Evolutionary conservation across 768 basidiomycete genomes (phyloP), one percentile per base, ranked within the genome.

Genomic region (Arthromyces matolae): DNA sequence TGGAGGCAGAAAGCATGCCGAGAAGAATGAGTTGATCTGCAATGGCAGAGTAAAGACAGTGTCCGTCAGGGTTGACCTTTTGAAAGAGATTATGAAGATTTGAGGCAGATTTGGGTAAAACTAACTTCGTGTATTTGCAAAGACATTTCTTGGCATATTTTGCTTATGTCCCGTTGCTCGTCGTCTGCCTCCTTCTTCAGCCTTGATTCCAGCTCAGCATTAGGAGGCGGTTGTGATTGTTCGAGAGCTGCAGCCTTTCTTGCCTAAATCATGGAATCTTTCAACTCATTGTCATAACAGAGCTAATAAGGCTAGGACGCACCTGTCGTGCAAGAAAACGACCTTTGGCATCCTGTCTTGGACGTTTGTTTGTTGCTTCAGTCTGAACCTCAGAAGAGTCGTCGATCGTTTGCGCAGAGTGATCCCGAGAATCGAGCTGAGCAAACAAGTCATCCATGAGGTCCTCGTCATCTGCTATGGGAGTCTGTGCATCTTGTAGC

Each of bases 41-140:
- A 20, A 98, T 73, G 8, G 95, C 91, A 38, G 92, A 88, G 71
- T 87, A 99, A 24, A 98, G 82, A 69, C 95, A 98, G 58, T 98
- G 94, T 0, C 95, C 95, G 58, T 98, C 95, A 14, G 95, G 92
- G 50, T 84, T 83, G 57, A 97, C 86, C 93, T 96, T 52, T 10
- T 25, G 13, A n/a, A n/a, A n/a, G n/a, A 35, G 16, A 12, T 33
- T 12, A 24, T 45, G 19, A 49, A 12, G 24, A 25, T 39, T n/a
- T 19, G 32, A 47, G 33, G 35, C n/a, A n/a, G 28, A 33, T 36
- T 14, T 4, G 12, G 13, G 7, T 12, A 20, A 14, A 22, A 56
- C 70, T 45, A 47, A 83, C 88, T 74, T 92, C 81, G 51, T 81
- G 68, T 32, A 89, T 71, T 49, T 80, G 75, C 27, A 92, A 69